A percentile compares a stretch with the other conserved stretches of the same genome.
These are phyloP conservation scores for Thermothielavioides terrestris DNA, from an alignment of 495 filamentous ascomycete genomes.

Conservation along the genomic window DNA sequence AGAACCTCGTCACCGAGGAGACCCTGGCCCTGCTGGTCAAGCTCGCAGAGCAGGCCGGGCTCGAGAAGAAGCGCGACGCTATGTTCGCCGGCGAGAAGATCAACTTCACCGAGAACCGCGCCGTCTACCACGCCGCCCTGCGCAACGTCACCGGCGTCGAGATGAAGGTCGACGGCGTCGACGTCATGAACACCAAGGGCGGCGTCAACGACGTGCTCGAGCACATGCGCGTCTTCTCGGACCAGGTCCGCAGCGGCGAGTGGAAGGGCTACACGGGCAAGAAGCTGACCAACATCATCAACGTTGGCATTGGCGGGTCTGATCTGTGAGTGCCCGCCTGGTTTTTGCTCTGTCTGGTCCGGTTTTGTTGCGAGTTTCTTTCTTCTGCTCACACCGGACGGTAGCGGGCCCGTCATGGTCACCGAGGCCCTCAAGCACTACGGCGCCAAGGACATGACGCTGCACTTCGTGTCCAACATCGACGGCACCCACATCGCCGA, in stretches of 20 bases:
- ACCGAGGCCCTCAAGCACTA: constrained; percentile 95
- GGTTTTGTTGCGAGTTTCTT: background rate
- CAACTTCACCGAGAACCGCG: constrained; percentile 96
- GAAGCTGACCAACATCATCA: constrained; percentile 91
- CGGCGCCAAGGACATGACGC: constrained; percentile 67
- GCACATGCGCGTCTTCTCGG: constrained; percentile 95
- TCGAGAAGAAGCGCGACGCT: constrained; percentile 88
- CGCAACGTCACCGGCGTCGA: constrained; percentile 76
- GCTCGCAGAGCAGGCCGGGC: constrained; percentile 79
- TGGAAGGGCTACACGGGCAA: constrained; percentile 99
- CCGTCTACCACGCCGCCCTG: constrained; percentile 90
- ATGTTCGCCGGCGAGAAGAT: constrained; percentile 98
- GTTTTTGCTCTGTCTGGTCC: background rate
- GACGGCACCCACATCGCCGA: constrained; percentile 97
- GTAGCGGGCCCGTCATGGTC: constrained; percentile 94
- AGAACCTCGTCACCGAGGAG: constrained; percentile 94
- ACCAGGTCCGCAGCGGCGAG: constrained; percentile 85
- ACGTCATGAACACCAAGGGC: constrained; percentile 66
- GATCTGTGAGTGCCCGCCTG: constrained; percentile 68
- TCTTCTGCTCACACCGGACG: background rate
- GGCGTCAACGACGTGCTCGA: constrained; percentile 83
- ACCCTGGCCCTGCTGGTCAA: constrained; percentile 78
- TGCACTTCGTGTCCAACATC: constrained; percentile 99
- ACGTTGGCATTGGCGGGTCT: constrained; percentile 96
- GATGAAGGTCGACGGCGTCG: constrained; percentile 90